Base-by-base conservation (phyloP, 1,284 basidiomycete species). In the Austropuccinia psidii region DNA sequence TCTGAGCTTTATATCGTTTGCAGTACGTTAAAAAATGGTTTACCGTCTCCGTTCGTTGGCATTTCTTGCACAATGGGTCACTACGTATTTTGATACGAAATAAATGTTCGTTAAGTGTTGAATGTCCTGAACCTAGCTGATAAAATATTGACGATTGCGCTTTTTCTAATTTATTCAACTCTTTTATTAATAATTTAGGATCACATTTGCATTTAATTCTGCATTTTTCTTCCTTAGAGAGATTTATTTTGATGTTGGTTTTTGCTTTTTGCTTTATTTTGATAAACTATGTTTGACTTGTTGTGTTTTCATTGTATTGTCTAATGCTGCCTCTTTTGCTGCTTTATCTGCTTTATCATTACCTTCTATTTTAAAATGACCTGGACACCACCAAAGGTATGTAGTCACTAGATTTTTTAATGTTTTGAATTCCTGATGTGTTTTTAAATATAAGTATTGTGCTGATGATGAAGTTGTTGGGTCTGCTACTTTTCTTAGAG, bases 1-100 rank as follows among this genome's bases (percentile, higher is more conserved):
- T 15, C 1, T 11, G 15, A 21, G 3, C 13, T 33, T 9, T 35
- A 21, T 27, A 15, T 37, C 6, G 35, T 0, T 19, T 27, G 24
- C 65, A 67, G 24, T 35, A 67, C 13, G 37, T 33, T 21, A 67
- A 31, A 37, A 54, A 55, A 31, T 67, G 65, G 24, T 9, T 13
- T n/a, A 39, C 17, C 7, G 47, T 52, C 21, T 67, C 65, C 47
- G 15, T 35, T 45, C 8, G 4, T 19, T 47, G 29, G 29, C 43
- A 66, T 15, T 8, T 31, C n/a, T 21, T 21, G 43, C 62, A 65
- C 4, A 17, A 9, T 24, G 37, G 37, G 6, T 65, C 61, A 11
- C 17, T 11, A 17, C 7, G 19, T 15, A 15, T 21, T 39, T 24
- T n/a, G 13, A 41, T 41, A 5, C 35, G 9, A 27, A 41, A 45